Evolutionary conservation across 768 basidiomycete species (phyloP).

Genomic region (Leccinellum luteum): DNA sequence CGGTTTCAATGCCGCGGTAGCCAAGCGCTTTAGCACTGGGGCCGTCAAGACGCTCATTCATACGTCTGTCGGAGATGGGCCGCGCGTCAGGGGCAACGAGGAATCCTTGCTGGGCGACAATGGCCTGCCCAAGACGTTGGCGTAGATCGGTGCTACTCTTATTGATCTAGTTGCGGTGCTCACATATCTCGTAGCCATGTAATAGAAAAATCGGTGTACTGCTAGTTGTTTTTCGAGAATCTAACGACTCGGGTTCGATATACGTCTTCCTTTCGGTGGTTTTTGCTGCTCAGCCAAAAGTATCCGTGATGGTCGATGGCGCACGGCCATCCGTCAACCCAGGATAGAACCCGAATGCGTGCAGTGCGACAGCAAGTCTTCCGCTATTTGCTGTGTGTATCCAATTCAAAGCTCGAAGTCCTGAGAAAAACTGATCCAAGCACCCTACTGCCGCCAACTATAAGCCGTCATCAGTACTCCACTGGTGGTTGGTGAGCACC

Average conservation of each 20-base stretch:
- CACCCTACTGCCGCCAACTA: neutral
- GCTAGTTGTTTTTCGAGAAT: slow-evolving; percentile 2
- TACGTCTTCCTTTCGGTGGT: neutral
- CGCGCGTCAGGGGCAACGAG: slow-evolving; percentile 59
- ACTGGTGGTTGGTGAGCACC: no score
- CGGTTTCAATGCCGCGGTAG: slow-evolving; percentile 79
- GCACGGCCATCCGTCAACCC: no score
- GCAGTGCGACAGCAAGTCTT: no score
- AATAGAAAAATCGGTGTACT: slow-evolving; percentile 4
- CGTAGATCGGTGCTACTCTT: slow-evolving; percentile 15
- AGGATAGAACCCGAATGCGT: no score
- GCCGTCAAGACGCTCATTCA: slow-evolving; percentile 90
- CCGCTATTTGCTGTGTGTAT: no score
- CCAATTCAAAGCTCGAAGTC: neutral
- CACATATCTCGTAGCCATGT: neutral
- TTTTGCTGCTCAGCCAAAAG: neutral
- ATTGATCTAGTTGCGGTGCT: neutral
- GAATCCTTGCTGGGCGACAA: slow-evolving; percentile 65
- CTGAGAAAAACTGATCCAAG: neutral
- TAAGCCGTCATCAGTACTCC: no score
- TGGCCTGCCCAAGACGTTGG: slow-evolving; percentile 65
- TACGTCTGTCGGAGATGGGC: slow-evolving; percentile 91
- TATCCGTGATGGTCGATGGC: neutral
- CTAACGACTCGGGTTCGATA: no score
- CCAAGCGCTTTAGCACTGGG: slow-evolving; percentile 67